Evolutionary conservation across 164 flowering plant species (phyloP), one percentile per base, ranked within the genome.

Genomic region (Dillenia suffruticosa): DNA sequence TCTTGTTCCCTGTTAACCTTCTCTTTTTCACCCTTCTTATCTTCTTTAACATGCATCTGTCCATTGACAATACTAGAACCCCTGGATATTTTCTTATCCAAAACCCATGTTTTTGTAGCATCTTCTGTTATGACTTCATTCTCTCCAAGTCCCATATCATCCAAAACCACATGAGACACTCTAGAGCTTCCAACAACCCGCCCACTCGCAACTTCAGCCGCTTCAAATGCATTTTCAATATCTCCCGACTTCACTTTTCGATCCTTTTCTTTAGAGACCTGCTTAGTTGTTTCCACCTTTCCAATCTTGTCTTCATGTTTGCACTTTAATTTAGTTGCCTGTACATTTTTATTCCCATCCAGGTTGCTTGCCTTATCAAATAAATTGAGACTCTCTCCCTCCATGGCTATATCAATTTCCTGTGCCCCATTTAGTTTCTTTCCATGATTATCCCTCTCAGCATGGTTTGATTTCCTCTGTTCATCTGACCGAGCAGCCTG

Each of bases 1-100:
- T 74, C 74, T 64, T 62, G 74, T 56, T 76, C 73, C 65, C 62
- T 66, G 53, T 49, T 64, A 59, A 68, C 11, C 66, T 76, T 74
- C 58, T 71, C 79, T 54, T 54, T 69, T 52, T 70, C 82, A 65
- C 63, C 61, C 53, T 46, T 52, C 59, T 53, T 64, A 50, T 45
- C 49, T 66, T 65, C 66, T 54, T 51, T 66, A 12, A 10, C 17
- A 56, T 49, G n/a, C 49, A 48, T 61, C 48, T 59, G 59, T 61
- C 32, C 56, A 62, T 47, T 10, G 11, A 32, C 55, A 49, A 14
- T 19, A 16, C 49, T 74, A 54, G 53, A 52, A 63, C 60, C 74
- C 54, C 44, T 63, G 22, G 69, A 63, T 57, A 69, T 59, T 52
- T 46, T 61, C 48, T 75, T 63, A 62, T n/a, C 58, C 59, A 26